Conservation (phyloP, 1,284 basidiomycete species). For the Cryptococcus sp. region DNA sequence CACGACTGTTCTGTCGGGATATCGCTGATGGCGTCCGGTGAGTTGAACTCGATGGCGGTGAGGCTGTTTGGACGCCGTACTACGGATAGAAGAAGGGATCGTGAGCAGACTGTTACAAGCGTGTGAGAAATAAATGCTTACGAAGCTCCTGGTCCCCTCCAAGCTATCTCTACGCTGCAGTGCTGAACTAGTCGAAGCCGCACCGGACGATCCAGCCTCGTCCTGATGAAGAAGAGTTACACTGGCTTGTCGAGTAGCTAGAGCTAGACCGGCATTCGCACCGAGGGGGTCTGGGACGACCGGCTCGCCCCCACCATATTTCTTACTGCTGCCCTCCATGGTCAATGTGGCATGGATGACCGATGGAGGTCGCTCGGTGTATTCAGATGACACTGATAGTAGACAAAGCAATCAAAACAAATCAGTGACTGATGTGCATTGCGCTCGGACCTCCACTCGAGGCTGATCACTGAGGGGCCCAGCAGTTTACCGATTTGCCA, state of each 20-base stretch:
- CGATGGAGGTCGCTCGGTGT: no score
- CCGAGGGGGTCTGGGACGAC: neutral
- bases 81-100: neutral
- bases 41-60: neutral
- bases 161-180: conserved; percentile 26
- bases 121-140: conserved; percentile 11
- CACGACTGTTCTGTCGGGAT: conserved; percentile 6
- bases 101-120: neutral
- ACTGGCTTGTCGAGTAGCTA: conserved; percentile 11
- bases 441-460: no score
- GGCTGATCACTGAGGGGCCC: no score
- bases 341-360: no score
- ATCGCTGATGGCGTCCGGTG: conserved; percentile 9
- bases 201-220: conserved; percentile 1
- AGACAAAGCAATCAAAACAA: no score
- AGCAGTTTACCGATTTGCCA: no score
- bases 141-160: conserved; percentile 30
- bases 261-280: neutral
- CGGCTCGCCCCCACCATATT: neutral
- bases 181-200: neutral
- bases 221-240: conserved; percentile 7
- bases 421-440: no score
- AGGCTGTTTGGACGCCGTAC: neutral
- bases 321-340: no score
- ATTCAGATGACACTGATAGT: no score